Percentiles rank a stretch among this genome's conserved stretches.
Conservation (phyloP, 208 protist species). For the Crithidia expoeki region DNA sequence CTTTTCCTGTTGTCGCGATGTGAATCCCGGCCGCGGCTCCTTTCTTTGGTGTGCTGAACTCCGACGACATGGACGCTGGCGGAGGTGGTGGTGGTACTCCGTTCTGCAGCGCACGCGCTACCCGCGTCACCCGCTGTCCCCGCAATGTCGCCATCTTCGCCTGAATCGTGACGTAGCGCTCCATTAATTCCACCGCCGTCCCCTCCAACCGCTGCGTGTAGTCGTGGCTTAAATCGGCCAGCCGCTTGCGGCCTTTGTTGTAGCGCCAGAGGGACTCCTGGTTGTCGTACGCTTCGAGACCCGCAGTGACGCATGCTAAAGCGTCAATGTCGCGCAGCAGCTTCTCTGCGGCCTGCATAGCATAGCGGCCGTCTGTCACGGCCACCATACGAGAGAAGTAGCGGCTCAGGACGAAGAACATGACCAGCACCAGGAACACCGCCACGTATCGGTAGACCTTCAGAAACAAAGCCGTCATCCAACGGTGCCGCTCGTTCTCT, state of each 20-base stretch:
- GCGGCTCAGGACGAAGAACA: constrained; percentile 22
- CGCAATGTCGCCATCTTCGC: constrained; percentile 52
- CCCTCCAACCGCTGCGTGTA: constrained; percentile 39
- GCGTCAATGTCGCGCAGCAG: constrained; percentile 27
- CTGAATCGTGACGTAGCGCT: constrained; percentile 61
- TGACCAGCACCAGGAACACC: constrained; percentile 31
- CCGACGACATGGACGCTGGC: constrained; percentile 19
- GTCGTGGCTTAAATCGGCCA: constrained; percentile 20
- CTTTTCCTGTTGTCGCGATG: neutral
- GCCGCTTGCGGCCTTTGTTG: constrained; percentile 25
- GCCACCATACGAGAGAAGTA: neutral
- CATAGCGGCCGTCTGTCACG: neutral
- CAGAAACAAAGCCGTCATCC: neutral
- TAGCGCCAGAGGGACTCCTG: constrained; percentile 32
- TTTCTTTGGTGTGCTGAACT: constrained; percentile 17
- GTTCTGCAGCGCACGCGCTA: constrained; percentile 32
- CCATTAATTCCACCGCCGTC: constrained; percentile 51
- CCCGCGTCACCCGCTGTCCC: constrained; percentile 44
- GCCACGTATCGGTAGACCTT: constrained; percentile 18
- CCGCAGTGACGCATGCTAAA: constrained; percentile 9
- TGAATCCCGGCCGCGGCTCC: neutral
- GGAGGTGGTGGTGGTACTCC: constrained; percentile 4
- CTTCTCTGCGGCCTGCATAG: constrained; percentile 26
- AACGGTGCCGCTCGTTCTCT: neutral
- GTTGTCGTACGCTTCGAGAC: constrained; percentile 31